Base-by-base conservation (phyloP, 2,329 filamentous ascomycete genomes). In the Aspergillus amoenus region DNA sequence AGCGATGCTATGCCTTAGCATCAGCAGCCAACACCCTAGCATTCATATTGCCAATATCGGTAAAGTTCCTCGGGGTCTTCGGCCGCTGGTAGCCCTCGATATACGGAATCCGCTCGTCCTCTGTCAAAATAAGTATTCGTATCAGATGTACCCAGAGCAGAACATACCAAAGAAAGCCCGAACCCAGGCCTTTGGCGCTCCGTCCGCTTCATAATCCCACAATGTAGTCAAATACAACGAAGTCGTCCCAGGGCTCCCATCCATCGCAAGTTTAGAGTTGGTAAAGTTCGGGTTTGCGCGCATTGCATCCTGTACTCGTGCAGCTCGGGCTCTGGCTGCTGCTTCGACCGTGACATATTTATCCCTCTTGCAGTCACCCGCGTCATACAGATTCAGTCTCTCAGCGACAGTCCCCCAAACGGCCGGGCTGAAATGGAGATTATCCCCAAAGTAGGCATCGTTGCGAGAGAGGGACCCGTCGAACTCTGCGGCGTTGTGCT, bases 71-170 rank as follows among this genome's bases (percentile, higher is more conserved):
- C 32, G 12, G 40, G 6, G 8, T 30, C 5, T 24, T 46, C 4
- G 54, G 40, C 27, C 22, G 17, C n/a, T 13, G 24, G 13, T 45
- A 56, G 5, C 54, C 54, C 37, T 56, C 54, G 7, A 50, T 30
- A 46, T 56, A 56, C 24, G 54, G 54, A 6, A 56, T 56, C 7
- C 54, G 47, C 22, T 56, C 54, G 17, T 56, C 54, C 46, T 39
- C 54, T 56, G 17, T 17, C 6, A n/a, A 39, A 34, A 22, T 52
- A 9, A 52, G 22, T 39, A 50, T n/a, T 3, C 9, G 9, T 1
- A 7, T 15, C 6, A 39, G n/a, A 13, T n/a, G n/a, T n/a, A n/a
- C n/a, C n/a, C n/a, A 4, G 5, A 13, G 15, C 2, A 8, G 21
- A 9, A 43, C 39, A 6, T 32, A 55, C 47, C 47, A 32, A 56